Percentiles rank a stretch among this genome's conserved stretches.
These are phyloP conservation scores for Ophiostoma sp. DNA, from an alignment of 2,329 filamentous ascomycete species.

Conservation along the genomic window DNA sequence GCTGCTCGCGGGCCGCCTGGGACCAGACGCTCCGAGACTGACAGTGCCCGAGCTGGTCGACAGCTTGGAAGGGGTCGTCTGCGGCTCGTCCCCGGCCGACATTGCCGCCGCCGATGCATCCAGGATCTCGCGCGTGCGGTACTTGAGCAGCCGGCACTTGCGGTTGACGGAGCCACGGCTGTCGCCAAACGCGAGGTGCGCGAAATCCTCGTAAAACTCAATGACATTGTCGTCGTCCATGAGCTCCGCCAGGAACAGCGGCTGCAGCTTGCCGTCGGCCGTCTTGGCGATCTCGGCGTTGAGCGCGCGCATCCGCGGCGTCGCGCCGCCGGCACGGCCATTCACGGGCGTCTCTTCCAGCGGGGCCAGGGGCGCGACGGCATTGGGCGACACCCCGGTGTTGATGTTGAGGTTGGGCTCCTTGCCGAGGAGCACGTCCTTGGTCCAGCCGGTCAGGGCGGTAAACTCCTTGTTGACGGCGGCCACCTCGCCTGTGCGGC, in stretches of 20 bases:
- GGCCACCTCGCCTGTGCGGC: conserved; percentile 89
- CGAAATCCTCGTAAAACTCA: conserved; percentile 94
- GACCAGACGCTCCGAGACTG: conserved; percentile 27
- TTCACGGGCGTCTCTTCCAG: conserved; percentile 24
- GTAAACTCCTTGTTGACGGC: conserved; percentile 95
- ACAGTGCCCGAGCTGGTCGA: not conserved
- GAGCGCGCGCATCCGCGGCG: conserved; percentile 47
- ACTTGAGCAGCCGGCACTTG: conserved; percentile 82
- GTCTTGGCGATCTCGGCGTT: conserved; percentile 32
- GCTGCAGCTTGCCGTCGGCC: conserved; percentile 55
- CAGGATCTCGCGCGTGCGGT: conserved; percentile 65
- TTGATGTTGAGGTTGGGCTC: conserved; percentile 86
- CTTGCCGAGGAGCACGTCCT: conserved; percentile 80
- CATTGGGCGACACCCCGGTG: conserved; percentile 42
- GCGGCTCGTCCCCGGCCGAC: not conserved
- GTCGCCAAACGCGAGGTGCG: conserved; percentile 85
- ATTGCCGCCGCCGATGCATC: conserved; percentile 31
- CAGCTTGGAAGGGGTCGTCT: not conserved
- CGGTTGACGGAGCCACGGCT: conserved; percentile 78
- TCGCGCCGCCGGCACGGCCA: conserved; percentile 41
- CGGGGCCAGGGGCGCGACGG: not conserved
- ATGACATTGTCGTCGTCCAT: conserved; percentile 91
- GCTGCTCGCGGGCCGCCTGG: conserved; percentile 35
- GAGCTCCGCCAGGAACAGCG: conserved; percentile 86
- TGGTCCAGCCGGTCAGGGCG: conserved; percentile 91